Base-by-base conservation (phyloP, 2,329 filamentous ascomycete species). In the Helotiales sp. region DNA sequence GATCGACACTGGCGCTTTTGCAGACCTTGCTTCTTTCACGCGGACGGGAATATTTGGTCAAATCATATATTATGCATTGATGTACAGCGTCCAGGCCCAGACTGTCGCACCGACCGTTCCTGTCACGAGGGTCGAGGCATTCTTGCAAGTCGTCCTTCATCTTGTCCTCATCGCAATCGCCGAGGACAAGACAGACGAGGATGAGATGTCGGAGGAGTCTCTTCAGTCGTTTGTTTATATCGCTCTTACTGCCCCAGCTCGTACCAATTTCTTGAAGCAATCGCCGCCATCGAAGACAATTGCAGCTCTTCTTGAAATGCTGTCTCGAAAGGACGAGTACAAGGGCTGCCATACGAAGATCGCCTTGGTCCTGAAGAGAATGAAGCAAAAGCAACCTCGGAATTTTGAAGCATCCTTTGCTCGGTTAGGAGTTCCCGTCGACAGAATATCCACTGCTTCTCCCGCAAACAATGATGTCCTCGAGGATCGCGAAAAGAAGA, bases 121-220 rank as follows among this genome's bases (percentile, higher is more conserved):
- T 8, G 80, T 82, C 10, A 96, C 93, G 1, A 85, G 95, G 53
- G 82, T 97, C 8, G 95, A 99, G 74, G 89, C 91, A 0, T 97
- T 96, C 74, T 76, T 98, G 30, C 93, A 98, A 69, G 89, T 97
- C 46, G 87, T 96, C 1, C 76, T 99, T 30, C 95, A 99, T 72
- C 79, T 99, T 10, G 81, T 91, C 3, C 82, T 98, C 38, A 85
- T 97, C 51, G 93, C 93, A 13, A 87, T 96, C 40, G 78, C 90
- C 2, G 95, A 98, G 74, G 95, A 98, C 68, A 80, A 83, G 66
- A 79, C 82, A 13, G 77, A 80, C 55, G 82, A 87, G 59, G 77
- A 79, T 31, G 78, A 78, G 10, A 74, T 76, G 67, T 72, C 74
- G 1, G 75, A 77, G 52, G 76, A 79, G 19, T 74, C 75, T 12